phyloP scores from a whole-genome alignment of 2,329 filamentous ascomycete species.

The Stachybotrys elegans region DNA sequence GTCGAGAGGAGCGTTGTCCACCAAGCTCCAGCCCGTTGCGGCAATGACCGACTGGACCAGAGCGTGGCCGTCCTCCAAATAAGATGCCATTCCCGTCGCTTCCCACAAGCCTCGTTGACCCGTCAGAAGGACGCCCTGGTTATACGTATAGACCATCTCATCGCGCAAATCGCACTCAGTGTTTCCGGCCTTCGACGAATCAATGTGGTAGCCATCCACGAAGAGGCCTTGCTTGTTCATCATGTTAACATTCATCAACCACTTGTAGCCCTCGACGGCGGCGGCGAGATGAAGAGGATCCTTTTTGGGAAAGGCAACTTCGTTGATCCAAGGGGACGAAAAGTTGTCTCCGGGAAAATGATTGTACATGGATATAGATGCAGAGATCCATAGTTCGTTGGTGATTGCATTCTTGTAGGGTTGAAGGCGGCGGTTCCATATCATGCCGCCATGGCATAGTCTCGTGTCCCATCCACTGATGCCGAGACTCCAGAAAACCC shows the following conservation, averaged over 20 bases:
- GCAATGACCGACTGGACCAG: conserved; percentile 68
- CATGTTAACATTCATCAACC: conserved; percentile 79
- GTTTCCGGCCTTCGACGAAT: conserved; percentile 55
- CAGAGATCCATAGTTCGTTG: conserved; percentile 83
- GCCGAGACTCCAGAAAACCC: conserved; percentile 81
- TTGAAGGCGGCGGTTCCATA: conserved; percentile 74
- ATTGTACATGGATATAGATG: conserved; percentile 83
- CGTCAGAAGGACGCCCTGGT: conserved; percentile 85
- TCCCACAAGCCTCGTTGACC: conserved; percentile 77
- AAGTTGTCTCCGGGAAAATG: conserved; percentile 80
- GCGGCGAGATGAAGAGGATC: conserved; percentile 66
- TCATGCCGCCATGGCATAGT: conserved; percentile 83
- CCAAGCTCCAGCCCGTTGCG: conserved; percentile 70
- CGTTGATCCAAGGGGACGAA: conserved; percentile 55
- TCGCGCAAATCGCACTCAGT: conserved; percentile 75
- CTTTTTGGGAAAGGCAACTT: conserved; percentile 23
- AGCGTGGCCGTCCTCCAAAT: conserved; percentile 73
- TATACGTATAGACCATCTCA: conserved; percentile 92
- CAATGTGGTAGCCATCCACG: conserved; percentile 84
- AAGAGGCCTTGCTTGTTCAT: conserved; percentile 70
- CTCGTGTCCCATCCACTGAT: conserved; percentile 74
- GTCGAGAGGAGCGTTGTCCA: conserved; percentile 36
- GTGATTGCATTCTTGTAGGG: conserved; percentile 98
- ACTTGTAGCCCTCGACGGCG: conserved; percentile 72
- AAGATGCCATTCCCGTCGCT: conserved; percentile 65